Evolutionary conservation across 805 yeast genomes (phyloP), one percentile per base, ranked within the genome.

Genomic region (Teunomyces tritomae): DNA sequence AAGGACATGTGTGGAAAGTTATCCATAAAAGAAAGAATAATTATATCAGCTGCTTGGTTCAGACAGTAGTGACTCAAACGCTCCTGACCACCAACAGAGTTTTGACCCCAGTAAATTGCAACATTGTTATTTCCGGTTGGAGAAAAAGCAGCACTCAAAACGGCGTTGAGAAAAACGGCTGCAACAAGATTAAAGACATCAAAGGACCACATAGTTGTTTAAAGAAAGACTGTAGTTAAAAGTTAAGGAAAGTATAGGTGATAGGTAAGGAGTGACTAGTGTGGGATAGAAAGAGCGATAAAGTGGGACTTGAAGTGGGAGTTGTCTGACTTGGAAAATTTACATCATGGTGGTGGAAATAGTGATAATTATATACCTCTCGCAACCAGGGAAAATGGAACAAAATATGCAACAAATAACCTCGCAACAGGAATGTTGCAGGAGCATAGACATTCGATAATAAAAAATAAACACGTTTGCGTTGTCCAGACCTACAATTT

Each of bases 51-150:
- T 9, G 47, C 42, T 17, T 39, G 34, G 11, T 46, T 46, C 13
- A 49, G 49, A 39, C 57, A 54, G 50, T 52, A 54, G 42, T 29
- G n/a, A 26, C 49, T 43, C 30, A 54, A 49, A 16, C 46, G 44
- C 26, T 47, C 39, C 36, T 54, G 57, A 27, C 35, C 33, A 27
- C 55, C 56, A 32, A 34, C 40, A 14, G 53, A 47, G 48, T 54
- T 54, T 34, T 54, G 57, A 36, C 57, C 57, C 57, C 57, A 54
- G 50, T 54, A 54, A 7, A 54, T 47, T n/a, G 52, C 57, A 39
- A 54, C 53, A 41, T 48, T 50, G 41, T 37, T 42, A 43, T 46
- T 45, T 2, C 40, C 51, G 34, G 45, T 28, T 28, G 49, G 45
- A 6, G 44, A 29, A n/a, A 52, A 48, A 26, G 56, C 54, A 11